Percentiles rank a stretch among this genome's conserved stretches.
These are phyloP conservation scores for Microglena sp. DNA, from an alignment of 139 green algal genomes.

Conservation along the genomic window DNA sequence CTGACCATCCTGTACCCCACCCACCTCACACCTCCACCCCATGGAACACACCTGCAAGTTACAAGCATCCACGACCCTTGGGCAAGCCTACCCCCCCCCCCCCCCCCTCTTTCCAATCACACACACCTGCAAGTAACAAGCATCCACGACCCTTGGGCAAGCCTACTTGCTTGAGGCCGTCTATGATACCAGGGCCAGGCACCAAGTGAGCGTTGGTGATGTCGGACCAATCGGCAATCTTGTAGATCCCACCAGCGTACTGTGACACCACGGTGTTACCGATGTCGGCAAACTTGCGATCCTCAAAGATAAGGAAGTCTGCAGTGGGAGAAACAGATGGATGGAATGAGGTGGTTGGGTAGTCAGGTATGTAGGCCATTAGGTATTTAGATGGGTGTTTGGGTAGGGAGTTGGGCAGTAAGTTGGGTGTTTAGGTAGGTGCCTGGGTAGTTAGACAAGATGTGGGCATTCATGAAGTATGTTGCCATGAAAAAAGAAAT, in stretches of 20 bases:
- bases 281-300: constrained; percentile 99
- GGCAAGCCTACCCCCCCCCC: too few relatives aligned
- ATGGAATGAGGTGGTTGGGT: neutral
- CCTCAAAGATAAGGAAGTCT: constrained; percentile 99
- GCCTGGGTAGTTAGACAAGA: too few relatives aligned
- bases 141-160: constrained; percentile 36
- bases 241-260: constrained; percentile 49
- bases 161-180: constrained; percentile 83
- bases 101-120: neutral
- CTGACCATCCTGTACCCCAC: too few relatives aligned
- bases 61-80: constrained; percentile 60
- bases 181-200: constrained; percentile 90
- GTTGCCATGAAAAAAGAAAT: too few relatives aligned
- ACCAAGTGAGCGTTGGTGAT: constrained; percentile 98
- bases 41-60: constrained; percentile 45
- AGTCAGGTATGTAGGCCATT: neutral
- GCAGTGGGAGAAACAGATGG: constrained; percentile 5
- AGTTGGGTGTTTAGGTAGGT: too few relatives aligned
- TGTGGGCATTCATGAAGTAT: too few relatives aligned
- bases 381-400: too few relatives aligned
- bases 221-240: constrained; percentile 87
- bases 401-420: too few relatives aligned
- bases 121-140: constrained; percentile 40
- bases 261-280: constrained; percentile 92
- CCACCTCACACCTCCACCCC: too few relatives aligned